Base-by-base conservation (phyloP, 768 basidiomycete species). In the Leccinum truebloodii region DNA sequence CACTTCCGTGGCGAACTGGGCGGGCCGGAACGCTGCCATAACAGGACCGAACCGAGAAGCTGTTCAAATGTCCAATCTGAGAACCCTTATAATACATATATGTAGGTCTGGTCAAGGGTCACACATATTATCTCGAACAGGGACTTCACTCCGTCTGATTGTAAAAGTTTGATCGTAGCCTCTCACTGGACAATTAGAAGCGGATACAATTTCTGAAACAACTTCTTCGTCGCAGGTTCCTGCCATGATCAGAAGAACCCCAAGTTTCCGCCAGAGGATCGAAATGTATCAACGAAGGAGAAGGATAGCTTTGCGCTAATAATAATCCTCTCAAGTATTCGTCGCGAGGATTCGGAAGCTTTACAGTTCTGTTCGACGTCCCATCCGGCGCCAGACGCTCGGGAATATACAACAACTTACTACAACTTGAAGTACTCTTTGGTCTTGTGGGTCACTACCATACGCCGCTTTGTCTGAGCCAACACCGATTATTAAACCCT, bases 201-300 rank as follows among this genome's bases (percentile, higher is more conserved):
- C 37, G 16, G 37, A 16, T 37, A n/a, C 39, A n/a, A 37, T n/a
- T 10, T 58, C 5, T 57, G 57, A 57, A 41, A 58, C 37, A 20
- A 12, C 9, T 28, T 20, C n/a, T 9, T 48, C 20, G 18, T 18
- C 4, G 35, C 26, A 20, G 26, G 2, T 35, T 35, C 16, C 37
- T n/a, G 14, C 26, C 26, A 26, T n/a, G 18, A 20, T 51, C 28
- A 18, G 22, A 30, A 58, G 22, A 12, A 57, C 4, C n/a, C 10
- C 30, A 30, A 30, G 35, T 54, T 18, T 3, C 49, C 16, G 26
- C 49, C 49, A 26, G 26, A 26, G 46, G 46, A 0, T 44, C 41
- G 6, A 41, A 41, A n/a, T n/a, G 2, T 48, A 48, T 48, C 46
- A 22, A 22, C 20, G 46, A 48, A 22, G 5, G 32, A 34, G 32